Base-by-base conservation (phyloP, 1,139 yeast species). In the Suzukiozyma palmioleophila region DNA sequence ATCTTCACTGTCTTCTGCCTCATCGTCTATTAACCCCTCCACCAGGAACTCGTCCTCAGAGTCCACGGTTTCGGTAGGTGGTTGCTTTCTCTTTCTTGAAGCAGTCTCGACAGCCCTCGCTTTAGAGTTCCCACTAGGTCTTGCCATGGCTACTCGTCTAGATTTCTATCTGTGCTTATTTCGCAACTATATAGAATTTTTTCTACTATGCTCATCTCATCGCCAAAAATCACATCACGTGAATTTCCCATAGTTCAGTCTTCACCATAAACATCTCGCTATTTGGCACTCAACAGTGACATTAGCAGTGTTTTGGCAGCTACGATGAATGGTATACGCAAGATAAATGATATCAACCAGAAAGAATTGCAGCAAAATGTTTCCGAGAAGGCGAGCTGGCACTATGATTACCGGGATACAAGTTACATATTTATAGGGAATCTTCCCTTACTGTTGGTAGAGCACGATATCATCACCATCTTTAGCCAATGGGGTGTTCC, bases 401-500 rank as follows among this genome's bases (percentile, higher is more conserved):
- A 90, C 55, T 73, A 79, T 48, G 96, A 90, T 48, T 88, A 82
- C 55, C 67, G 69, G 26, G 92, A 88, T 48, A 77, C 94, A 0
- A 57, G 66, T n/a, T 69, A 67, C 43, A 56, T 69, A 36, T 75
- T 62, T 52, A 79, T 90, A 25, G 95, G 96, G 1, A 80, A 84
- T n/a, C 59, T 92, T 15, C 83, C 89, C 10, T 76, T 75, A 3
- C 28, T 18, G 35, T 57, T 89, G 32, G 77, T 78, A 8, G 95
- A 86, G 52, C 80, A 81, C 32, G 97, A 92, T 53, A 60, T 92
- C 1, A 54, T 89, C 9, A 74, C 80, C 0, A 77, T 90, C 30
- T 92, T 92, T 56, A 84, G 96, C 3, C 97, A 92, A 56, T 92
- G 75, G 58, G 98, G 98, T 1, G 74, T 81, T 22, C 96, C 97